These are phyloP conservation scores for Prunus salicina DNA, from an alignment of 306 rosid genomes.

Conservation along the genomic window DNA sequence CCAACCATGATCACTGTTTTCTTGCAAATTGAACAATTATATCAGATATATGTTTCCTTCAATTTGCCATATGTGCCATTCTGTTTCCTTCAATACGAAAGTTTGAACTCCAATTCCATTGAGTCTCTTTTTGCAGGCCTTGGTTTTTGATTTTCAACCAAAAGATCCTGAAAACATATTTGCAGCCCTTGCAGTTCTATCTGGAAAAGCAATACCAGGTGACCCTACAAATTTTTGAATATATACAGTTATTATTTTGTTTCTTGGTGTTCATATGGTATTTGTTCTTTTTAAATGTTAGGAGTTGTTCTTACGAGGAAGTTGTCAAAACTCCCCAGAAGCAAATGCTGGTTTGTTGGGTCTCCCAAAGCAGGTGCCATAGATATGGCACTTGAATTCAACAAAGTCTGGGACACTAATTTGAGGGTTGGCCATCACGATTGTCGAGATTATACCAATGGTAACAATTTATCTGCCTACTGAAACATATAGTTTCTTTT, in stretches of 20 bases:
- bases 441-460: constrained; percentile 79
- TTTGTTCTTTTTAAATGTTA: constrained; percentile 13
- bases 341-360: constrained; percentile 85
- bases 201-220: constrained; percentile 76
- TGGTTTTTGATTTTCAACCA: constrained; percentile 97
- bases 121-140: constrained; percentile 44
- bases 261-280: background rate
- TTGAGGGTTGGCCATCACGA: constrained; percentile 69
- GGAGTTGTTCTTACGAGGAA: constrained; percentile 70
- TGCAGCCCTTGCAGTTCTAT: constrained; percentile 66
- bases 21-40: too few species aligned
- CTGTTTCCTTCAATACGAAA: background rate
- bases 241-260: too few species aligned
- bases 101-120: constrained; percentile 7
- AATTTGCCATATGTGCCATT: too few species aligned
- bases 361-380: constrained; percentile 42
- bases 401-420: constrained; percentile 57
- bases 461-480: constrained; percentile 31
- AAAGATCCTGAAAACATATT: constrained; percentile 78
- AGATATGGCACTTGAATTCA: constrained; percentile 59
- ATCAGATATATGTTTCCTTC: too few species aligned
- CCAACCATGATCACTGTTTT: too few species aligned
- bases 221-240: background rate
- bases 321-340: constrained; percentile 55
- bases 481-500: background rate